phyloP scores from a whole-genome alignment of 192 early-diverging fungal species.

The Coemansia sp. region DNA sequence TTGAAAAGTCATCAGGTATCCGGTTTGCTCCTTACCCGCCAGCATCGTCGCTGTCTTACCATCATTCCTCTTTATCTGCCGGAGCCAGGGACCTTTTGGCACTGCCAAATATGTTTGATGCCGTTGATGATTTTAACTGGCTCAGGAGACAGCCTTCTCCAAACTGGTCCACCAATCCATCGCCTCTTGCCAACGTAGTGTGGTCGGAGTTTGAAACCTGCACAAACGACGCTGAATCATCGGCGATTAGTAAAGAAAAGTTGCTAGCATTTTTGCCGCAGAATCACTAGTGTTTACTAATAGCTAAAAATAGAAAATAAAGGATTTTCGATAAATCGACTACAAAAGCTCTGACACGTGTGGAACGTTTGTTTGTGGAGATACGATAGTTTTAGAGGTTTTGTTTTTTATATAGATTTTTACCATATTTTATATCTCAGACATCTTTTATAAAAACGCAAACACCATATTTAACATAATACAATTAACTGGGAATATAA shows the following conservation, averaged over 20 bases:
- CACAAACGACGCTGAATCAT: no score
- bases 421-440: no score
- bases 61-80: background rate
- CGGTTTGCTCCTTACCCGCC: conserved; percentile 65
- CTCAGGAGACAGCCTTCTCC: conserved; percentile 73
- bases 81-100: conserved; percentile 15
- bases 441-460: no score
- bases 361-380: no score
- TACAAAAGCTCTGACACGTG: background rate
- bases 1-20: conserved; percentile 74
- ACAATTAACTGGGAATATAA: no score
- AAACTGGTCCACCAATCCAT: conserved; percentile 61
- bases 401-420: no score
- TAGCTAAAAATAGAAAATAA: no score
- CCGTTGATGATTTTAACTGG: conserved; percentile 94
- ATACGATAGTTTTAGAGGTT: no score
- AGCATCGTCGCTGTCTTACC: background rate
- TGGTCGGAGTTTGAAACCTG: background rate
- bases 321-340: background rate
- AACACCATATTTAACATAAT: no score
- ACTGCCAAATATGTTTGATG: conserved; percentile 56
- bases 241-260: background rate
- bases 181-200: background rate
- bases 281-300: background rate
- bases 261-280: background rate